Percentiles rank a stretch among this genome's conserved stretches.
Evolutionary conservation across 305 asterid species (phyloP).

Genomic region (Fraxinus dipetala): DNA sequence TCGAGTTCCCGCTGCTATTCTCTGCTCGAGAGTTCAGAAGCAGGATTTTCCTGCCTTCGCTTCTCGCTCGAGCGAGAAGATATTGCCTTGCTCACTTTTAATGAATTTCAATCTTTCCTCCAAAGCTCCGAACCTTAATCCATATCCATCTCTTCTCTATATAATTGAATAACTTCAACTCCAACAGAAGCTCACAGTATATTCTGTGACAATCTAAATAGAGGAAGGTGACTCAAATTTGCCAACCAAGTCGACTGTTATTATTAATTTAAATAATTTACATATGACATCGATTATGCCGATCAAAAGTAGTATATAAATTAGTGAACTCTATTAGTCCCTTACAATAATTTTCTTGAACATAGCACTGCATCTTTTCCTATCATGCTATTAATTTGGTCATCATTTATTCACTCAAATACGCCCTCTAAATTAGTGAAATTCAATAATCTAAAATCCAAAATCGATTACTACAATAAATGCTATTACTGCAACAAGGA

Average conservation of each 20-base stretch:
- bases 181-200: not conserved
- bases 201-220: not conserved
- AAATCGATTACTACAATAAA: not conserved
- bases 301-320: not conserved
- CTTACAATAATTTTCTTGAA: not conserved
- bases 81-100: too few relatives aligned
- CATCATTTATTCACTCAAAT: not conserved
- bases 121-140: not conserved
- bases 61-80: not conserved
- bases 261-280: not conserved
- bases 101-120: not conserved
- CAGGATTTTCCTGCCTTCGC: too few relatives aligned
- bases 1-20: too few relatives aligned
- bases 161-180: not conserved
- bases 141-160: not conserved
- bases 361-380: not conserved
- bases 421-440: not conserved
- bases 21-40: too few relatives aligned
- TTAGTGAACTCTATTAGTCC: not conserved
- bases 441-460: not conserved
- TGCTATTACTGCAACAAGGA: not conserved
- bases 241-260: not conserved
- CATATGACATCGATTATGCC: not conserved
- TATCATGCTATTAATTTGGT: not conserved
- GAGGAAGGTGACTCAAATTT: not conserved